Base-by-base conservation (phyloP, 768 basidiomycete species). In the Macrocybe gigantea region DNA sequence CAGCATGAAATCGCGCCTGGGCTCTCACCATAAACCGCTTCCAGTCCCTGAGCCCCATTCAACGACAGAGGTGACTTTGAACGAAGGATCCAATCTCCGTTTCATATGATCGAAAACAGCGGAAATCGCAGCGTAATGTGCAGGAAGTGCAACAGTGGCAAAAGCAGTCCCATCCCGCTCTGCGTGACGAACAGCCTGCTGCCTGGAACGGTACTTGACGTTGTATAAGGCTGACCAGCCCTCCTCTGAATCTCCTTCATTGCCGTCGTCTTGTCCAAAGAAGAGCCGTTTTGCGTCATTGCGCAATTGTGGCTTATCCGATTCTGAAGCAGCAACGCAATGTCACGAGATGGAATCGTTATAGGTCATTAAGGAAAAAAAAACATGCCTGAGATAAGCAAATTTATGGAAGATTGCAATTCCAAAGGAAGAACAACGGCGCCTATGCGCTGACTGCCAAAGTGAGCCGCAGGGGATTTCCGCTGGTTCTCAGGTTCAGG, bases 41-140 rank as follows among this genome's bases (percentile, higher is more conserved):
- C 90, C 92, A 0, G 84, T 81, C 7, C 81, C 91, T 45, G 84
- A 75, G 8, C 93, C 92, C 84, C 88, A 94, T 56, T 95, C 92
- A 37, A 92, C 69, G 8, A 95, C 69, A 33, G 69, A 74, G 29
- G 81, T 68, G 46, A 80, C 69, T 32, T 66, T 64, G 80, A 77
- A 88, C n/a, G 72, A 71, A 6, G 72, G 62, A n/a, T 78, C 83
- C 34, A 92, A 55, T 47, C 91, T 72, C 41, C 68, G 73, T 50
- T 78, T 83, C 34, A 82, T 55, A 53, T 90, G 83, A 41, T 77
- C 69, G 12, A 94, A 65, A 5, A 93, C 88, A n/a, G 85, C 71
- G 42, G 69, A 74, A 44, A 93, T 85, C 2, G 83, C 89, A 40
- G 89, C 79, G 61, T 88, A 94, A 66, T 93, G 87, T 3, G 84